These are phyloP conservation scores for Striga hermonthica DNA, from an alignment of 305 asterid species.

Conservation along the genomic window DNA sequence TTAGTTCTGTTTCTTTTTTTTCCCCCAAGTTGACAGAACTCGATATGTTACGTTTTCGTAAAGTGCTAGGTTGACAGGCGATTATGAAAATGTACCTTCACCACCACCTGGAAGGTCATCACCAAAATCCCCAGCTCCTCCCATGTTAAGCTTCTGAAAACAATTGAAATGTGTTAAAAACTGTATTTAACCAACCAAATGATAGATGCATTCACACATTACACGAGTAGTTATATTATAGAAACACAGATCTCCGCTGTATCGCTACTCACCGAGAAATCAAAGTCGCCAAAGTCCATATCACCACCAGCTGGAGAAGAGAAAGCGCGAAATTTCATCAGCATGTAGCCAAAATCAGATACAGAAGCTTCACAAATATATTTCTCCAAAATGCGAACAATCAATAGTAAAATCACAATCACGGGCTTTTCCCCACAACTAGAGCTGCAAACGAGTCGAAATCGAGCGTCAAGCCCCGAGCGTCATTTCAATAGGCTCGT, in stretches of 20 bases:
- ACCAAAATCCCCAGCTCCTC: constrained; percentile 41
- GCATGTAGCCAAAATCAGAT: neutral
- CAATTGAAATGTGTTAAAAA: neutral
- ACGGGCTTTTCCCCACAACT: constrained; percentile 21
- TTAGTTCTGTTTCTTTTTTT: no score
- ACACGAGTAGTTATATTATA: neutral
- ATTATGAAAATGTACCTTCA: constrained; percentile 37
- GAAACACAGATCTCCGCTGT: neutral
- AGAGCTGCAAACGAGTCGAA: no score
- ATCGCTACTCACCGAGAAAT: constrained; percentile 46
- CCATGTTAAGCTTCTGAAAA: constrained; percentile 59
- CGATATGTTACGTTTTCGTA: neutral
- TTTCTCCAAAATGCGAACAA: neutral
- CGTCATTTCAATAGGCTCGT: no score
- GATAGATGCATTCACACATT: neutral
- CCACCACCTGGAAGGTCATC: constrained; percentile 36
- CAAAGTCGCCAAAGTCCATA: constrained; percentile 48
- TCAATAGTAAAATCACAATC: constrained; percentile 35
- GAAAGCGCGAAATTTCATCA: neutral
- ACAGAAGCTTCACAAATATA: neutral
- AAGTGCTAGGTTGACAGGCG: neutral
- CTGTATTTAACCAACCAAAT: neutral
- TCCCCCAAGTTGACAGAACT: neutral
- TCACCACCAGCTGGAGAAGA: constrained; percentile 36
- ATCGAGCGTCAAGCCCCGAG: no score